Base-by-base conservation (phyloP, 2,329 filamentous ascomycete genomes). In the Ophiognomonia clavigignenti-juglandacearum region DNA sequence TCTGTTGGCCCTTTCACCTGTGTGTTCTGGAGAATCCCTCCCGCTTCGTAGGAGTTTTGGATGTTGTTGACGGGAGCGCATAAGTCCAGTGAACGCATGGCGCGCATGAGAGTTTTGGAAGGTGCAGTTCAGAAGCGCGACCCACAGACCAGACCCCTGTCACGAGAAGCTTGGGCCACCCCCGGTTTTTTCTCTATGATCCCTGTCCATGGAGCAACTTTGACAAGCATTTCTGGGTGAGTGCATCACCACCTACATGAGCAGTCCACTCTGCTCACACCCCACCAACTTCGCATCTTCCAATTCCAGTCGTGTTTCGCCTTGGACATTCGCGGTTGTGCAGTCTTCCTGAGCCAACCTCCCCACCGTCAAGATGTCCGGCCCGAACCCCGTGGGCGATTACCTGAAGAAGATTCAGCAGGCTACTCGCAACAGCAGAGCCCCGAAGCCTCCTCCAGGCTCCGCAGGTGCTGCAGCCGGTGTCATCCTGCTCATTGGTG, bases 401-500 rank as follows among this genome's bases (percentile, higher is more conserved):
- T 74, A 75, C 51, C 66, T 75, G 62, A 70, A 68, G 51, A 70
- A 69, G 56, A 65, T 78, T 48, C 73, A 73, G 56, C 68, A 72
- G 59, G 71, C 74, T 59, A 71, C 71, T n/a, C n/a, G n/a, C n/a
- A n/a, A 68, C 59, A 55, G 66, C 45, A 64, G 50, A 60, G 68
- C 48, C 63, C 68, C 44, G 51, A 64, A 66, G 52, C 70, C 71
- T 39, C 66, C 70, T 34, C 65, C 66, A 48, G 65, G 66, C 40
- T 53, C 67, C 14, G 65, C 66, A 29, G 63, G 64, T 37, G 68
- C 67, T 27, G 45, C 77, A 39, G 61, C 65, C 24, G 71, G 66
- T 36, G 58, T 72, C 18, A 56, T 66, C 16, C 57, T 79, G 26
- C 59, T 78, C 36, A 69, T 68, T 14, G 74, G 74, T 48, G 77